Evolutionary conservation across 495 filamentous ascomycete genomes (phyloP), one percentile per base, ranked within the genome.

Genomic region (Daldinia decipiens): DNA sequence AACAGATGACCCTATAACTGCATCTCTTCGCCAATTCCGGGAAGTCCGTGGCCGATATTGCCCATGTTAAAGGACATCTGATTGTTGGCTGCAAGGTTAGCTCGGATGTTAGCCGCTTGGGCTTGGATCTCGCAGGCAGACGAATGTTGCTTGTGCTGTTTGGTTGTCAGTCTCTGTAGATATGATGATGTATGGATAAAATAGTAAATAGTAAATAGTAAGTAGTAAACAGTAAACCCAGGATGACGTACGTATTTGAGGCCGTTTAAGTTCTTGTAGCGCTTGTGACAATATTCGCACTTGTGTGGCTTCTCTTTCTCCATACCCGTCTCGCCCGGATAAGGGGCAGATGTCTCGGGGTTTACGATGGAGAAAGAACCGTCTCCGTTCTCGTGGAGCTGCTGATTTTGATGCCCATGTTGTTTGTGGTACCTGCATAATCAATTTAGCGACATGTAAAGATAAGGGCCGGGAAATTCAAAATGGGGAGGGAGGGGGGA

Each of bases 261-360:
- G 13, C 93, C 93, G 77, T 99, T 99, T 55, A 99, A 80, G 76
- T 99, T 99, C 89, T 99, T 99, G 83, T 99, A 99, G 26, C 95
- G 90, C 83, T 99, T 99, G 70, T 95, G 94, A 76, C 95, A 99
- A 15, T 92, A 88, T 55, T 98, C 93, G 79, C 95, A 99, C 75
- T 93, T 92, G 80, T 98, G 98, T 5, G 95, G 95, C 80, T 99
- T 99, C 82, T 98, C 94, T 79, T 98, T 99, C 81, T 99, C 95
- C 96, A 99, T 99, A 8, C 96, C 96, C 11, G 96, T 83, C 8
- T 97, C 98, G 58, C 96, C 96, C 0, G 95, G 95, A 67, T 98
- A 98, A 0, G 95, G 95, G 0, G 91, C 84, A 24, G 92, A 94
- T 5, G 96, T 98, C 70, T 97, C 92, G 0, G 95, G 96, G 74